Percentiles rank a stretch among this genome's conserved stretches.
These are phyloP conservation scores for Suillus subluteus DNA, from an alignment of 768 basidiomycete species.

Conservation along the genomic window DNA sequence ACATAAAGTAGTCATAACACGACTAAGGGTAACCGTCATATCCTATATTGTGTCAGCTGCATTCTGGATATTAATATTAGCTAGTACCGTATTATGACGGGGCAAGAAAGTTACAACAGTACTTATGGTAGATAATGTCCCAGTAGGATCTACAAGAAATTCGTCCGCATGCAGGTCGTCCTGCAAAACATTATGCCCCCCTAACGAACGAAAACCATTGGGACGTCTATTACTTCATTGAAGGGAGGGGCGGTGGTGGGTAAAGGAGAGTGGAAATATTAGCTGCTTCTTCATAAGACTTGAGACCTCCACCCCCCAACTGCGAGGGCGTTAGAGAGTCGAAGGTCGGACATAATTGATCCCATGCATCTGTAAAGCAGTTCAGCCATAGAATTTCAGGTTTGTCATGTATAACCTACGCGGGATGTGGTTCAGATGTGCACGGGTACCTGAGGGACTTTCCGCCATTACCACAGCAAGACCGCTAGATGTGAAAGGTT, in stretches of 20 bases:
- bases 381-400: neutral
- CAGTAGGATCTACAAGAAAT: neutral
- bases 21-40: neutral
- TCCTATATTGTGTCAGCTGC: neutral
- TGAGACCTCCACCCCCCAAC: constrained; percentile 21
- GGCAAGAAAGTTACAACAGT: neutral
- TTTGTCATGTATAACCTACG: neutral
- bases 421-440: neutral
- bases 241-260: constrained; percentile 7
- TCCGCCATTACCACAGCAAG: constrained; percentile 36
- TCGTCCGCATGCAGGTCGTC: neutral
- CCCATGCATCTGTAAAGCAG: constrained; percentile 24
- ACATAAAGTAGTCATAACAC: too few species aligned
- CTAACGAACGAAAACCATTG: neutral
- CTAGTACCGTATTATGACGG: neutral
- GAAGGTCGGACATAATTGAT: constrained; percentile 28
- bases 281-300: constrained; percentile 21
- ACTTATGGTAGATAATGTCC: neutral
- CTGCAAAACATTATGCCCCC: neutral
- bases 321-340: constrained; percentile 24
- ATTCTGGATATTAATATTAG: too few species aligned
- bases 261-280: constrained; percentile 24
- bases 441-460: constrained; percentile 17
- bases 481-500: constrained; percentile 20
- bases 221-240: too few species aligned